These are phyloP conservation scores for Exserohilum rostratum DNA, from an alignment of 2,329 filamentous ascomycete species.

Conservation along the genomic window DNA sequence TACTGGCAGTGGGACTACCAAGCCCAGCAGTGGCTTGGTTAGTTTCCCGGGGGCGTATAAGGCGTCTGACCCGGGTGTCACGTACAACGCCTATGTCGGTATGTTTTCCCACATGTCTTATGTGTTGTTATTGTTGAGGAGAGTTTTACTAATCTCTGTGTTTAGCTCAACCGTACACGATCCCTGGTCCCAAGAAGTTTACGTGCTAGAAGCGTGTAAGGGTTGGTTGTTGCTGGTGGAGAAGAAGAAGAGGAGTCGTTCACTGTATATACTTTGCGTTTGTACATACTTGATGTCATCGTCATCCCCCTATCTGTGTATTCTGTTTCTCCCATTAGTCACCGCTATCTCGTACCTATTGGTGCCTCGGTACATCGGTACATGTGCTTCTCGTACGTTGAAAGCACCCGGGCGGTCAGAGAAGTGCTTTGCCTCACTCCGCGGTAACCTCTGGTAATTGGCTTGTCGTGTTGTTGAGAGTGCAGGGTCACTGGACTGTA, in stretches of 20 bases:
- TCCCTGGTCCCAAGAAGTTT: slow-evolving; percentile 39
- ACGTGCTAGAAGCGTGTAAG: slow-evolving; percentile 29
- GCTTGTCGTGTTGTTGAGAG: too few relatives aligned
- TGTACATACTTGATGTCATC: slow-evolving; percentile 10
- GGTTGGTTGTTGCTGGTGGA: too few relatives aligned
- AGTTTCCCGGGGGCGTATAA: slow-evolving; percentile 62
- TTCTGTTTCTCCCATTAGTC: not conserved
- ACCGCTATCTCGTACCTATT: too few relatives aligned
- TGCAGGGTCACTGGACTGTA: not conserved
- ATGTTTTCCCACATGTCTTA: not conserved
- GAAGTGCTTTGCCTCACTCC: too few relatives aligned
- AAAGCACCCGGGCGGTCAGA: too few relatives aligned
- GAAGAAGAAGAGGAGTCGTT: not conserved
- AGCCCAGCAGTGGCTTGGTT: slow-evolving; percentile 51
- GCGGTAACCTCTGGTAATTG: too few relatives aligned
- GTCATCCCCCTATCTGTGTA: not conserved
- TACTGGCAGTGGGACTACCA: slow-evolving; percentile 55
- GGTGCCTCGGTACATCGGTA: too few relatives aligned
- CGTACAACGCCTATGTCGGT: slow-evolving; percentile 59
- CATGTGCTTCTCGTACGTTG: too few relatives aligned
- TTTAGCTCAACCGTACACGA: slow-evolving; percentile 30
- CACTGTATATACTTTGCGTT: slow-evolving; percentile 14
- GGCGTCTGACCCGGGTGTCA: slow-evolving; percentile 58
- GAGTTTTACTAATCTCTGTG: slow-evolving; percentile 1
- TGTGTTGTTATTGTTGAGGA: not conserved